Percentiles rank a stretch among this genome's conserved stretches.
Evolutionary conservation across 2,329 filamentous ascomycete genomes (phyloP).

Genomic region (Stagonosporopsis chrysanthemi): DNA sequence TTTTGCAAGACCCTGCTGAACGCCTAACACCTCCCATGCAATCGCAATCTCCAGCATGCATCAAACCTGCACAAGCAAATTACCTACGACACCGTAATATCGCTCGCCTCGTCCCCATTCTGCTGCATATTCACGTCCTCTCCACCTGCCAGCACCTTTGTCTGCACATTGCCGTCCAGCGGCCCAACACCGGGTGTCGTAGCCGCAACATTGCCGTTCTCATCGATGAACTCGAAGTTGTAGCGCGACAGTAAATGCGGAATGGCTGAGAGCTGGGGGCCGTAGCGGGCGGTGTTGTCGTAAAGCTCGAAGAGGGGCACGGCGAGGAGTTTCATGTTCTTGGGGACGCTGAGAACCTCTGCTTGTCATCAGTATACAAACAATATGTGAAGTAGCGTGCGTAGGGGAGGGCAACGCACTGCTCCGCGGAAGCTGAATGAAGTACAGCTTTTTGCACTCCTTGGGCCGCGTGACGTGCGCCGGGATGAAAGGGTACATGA

Average conservation of each 20-base stretch:
- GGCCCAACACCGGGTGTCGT: conserved; percentile 80
- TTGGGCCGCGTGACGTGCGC: conserved; percentile 96
- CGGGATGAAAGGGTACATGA: conserved; percentile 99
- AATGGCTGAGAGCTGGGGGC: conserved; percentile 94
- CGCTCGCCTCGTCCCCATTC: conserved; percentile 48
- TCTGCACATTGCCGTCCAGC: conserved; percentile 45
- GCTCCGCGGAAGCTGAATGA: conserved; percentile 90
- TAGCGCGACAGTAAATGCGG: conserved; percentile 93
- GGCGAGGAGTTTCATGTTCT: conserved; percentile 99
- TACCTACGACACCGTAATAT: conserved; percentile 43
- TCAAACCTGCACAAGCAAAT: not conserved
- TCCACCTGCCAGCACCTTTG: conserved; percentile 49
- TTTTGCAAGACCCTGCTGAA: not conserved
- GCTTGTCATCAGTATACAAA: conserved; percentile 8
- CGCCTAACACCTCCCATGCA: not conserved
- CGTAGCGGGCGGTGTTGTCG: conserved; percentile 94
- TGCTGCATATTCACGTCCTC: conserved; percentile 49
- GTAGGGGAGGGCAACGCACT: conserved; percentile 63
- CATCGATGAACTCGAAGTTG: conserved; percentile 97
- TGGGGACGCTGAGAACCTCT: conserved; percentile 96
- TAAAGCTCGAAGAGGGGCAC: conserved; percentile 98
- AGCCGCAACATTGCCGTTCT: conserved; percentile 85
- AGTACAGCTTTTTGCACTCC: conserved; percentile 99
- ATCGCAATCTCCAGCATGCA: not conserved
- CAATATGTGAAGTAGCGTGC: not conserved